These are phyloP conservation scores for Dacryopinax spathularia DNA, from an alignment of 768 basidiomycete genomes.

Conservation along the genomic window DNA sequence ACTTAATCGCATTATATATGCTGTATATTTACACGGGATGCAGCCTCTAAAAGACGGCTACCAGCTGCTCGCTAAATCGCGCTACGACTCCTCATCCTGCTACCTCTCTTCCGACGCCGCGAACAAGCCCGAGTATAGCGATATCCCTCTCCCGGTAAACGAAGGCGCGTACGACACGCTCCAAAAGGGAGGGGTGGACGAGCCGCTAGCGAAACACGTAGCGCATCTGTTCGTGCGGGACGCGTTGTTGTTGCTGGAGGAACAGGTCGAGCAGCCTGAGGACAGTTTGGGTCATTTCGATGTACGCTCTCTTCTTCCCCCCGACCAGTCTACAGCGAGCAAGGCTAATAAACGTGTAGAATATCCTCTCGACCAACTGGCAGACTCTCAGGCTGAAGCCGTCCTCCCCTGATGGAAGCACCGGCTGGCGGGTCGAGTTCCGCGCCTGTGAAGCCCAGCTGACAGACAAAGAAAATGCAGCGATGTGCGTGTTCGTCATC, in stretches of 20 bases:
- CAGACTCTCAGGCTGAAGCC: constrained; percentile 98
- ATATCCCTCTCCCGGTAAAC: constrained; percentile 68
- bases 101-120: constrained; percentile 78
- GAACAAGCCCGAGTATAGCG: constrained; percentile 90
- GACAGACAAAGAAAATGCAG: constrained; percentile 98
- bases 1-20: not conserved
- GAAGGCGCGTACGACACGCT: constrained; percentile 57
- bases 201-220: constrained; percentile 74
- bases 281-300: constrained; percentile 50
- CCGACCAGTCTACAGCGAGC: not conserved
- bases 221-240: constrained; percentile 95
- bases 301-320: not conserved
- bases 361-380: constrained; percentile 99
- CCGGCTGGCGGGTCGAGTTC: constrained; percentile 98
- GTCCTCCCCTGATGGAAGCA: constrained; percentile 77
- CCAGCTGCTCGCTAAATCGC: constrained; percentile 83
- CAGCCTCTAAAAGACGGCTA: constrained; percentile 66
- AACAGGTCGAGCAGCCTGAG: constrained; percentile 88
- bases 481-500: constrained; percentile 88
- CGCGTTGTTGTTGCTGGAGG: constrained; percentile 86
- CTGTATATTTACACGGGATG: not conserved
- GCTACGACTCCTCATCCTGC: constrained; percentile 89
- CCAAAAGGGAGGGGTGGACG: constrained; percentile 63
- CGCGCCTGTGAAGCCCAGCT: constrained; percentile 98
- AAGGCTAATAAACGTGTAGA: constrained; percentile 63